Evolutionary conservation across 1,139 yeast genomes (phyloP).

Genomic region (Pneumocystis canis): DNA sequence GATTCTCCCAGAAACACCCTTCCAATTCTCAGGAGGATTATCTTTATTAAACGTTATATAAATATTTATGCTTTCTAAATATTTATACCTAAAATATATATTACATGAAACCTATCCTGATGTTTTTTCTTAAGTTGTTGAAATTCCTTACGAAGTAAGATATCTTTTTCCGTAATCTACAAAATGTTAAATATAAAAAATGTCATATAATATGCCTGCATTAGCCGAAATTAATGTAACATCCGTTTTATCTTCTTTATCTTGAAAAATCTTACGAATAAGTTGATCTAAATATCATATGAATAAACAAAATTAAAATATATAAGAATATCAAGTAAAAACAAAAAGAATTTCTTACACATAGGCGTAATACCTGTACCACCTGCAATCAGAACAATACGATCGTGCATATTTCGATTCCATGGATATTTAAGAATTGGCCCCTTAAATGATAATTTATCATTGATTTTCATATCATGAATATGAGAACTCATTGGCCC

Average conservation of each 20-base stretch:
- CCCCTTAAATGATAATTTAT: slow-evolving; percentile 82
- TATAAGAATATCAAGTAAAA: slow-evolving; percentile 4
- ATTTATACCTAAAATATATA: slow-evolving; percentile 19
- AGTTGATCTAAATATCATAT: slow-evolving; percentile 44
- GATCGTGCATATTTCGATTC: slow-evolving; percentile 70
- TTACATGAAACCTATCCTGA: slow-evolving; percentile 54
- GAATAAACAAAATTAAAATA: too few species aligned
- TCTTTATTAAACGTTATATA: slow-evolving; percentile 31
- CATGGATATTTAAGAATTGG: slow-evolving; percentile 88
- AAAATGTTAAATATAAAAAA: background rate
- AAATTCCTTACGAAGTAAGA: slow-evolving; percentile 60
- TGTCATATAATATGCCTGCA: slow-evolving; percentile 7
- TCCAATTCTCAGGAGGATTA: slow-evolving; percentile 39
- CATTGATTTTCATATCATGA: slow-evolving; percentile 53
- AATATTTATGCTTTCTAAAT: slow-evolving; percentile 41
- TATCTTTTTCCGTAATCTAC: slow-evolving; percentile 50
- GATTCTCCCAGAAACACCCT: slow-evolving; percentile 50
- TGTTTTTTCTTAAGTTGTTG: slow-evolving; percentile 47
- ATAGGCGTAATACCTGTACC: slow-evolving; percentile 95
- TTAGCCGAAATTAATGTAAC: slow-evolving; percentile 69
- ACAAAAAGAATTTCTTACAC: slow-evolving; percentile 2
- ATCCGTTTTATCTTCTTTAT: slow-evolving; percentile 76
- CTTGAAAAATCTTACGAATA: slow-evolving; percentile 49
- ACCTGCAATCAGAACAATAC: slow-evolving; percentile 79
- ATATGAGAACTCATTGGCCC: slow-evolving; percentile 80